Percentiles rank a stretch among this genome's conserved stretches.
Conservation (phyloP, 495 filamentous ascomycete genomes). For the Penicillium bialowiezense region DNA sequence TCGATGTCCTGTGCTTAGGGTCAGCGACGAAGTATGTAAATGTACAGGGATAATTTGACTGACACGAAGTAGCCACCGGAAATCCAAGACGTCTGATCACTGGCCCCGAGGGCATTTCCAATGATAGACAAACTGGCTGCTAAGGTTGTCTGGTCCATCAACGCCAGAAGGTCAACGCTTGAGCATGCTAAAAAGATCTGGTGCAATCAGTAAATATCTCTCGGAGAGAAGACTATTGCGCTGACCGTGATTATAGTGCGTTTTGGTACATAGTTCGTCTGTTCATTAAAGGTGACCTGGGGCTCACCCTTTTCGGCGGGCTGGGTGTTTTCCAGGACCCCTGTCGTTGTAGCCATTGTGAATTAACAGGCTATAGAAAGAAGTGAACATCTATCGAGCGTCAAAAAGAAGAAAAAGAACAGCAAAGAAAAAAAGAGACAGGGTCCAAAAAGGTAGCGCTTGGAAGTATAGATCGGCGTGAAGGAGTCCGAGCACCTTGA, state of each 20-base stretch:
- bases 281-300: slow-evolving; percentile 45
- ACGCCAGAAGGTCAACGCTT: slow-evolving; percentile 51
- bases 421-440: not conserved
- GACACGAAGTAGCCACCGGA: slow-evolving; percentile 54
- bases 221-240: too few species aligned
- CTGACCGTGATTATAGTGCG: slow-evolving; percentile 50
- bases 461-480: slow-evolving; percentile 13
- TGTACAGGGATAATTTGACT: slow-evolving; percentile 4
- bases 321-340: slow-evolving; percentile 7
- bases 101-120: slow-evolving; percentile 44
- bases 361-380: too few species aligned
- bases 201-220: not conserved
- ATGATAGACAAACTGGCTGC: slow-evolving; percentile 52
- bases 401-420: not conserved
- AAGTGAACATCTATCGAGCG: too few species aligned
- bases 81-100: slow-evolving; percentile 52
- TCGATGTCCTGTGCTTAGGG: slow-evolving; percentile 40
- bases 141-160: slow-evolving; percentile 56
- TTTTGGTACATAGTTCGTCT: slow-evolving; percentile 53
- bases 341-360: slow-evolving; percentile 21
- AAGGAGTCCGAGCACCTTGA: slow-evolving; percentile 14
- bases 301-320: slow-evolving; percentile 12
- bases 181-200: slow-evolving; percentile 56
- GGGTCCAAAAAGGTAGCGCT: not conserved
- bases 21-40: not conserved